Evolutionary conservation across 2,329 filamentous ascomycete genomes (phyloP).

Genomic region (Penicillium olsonii): DNA sequence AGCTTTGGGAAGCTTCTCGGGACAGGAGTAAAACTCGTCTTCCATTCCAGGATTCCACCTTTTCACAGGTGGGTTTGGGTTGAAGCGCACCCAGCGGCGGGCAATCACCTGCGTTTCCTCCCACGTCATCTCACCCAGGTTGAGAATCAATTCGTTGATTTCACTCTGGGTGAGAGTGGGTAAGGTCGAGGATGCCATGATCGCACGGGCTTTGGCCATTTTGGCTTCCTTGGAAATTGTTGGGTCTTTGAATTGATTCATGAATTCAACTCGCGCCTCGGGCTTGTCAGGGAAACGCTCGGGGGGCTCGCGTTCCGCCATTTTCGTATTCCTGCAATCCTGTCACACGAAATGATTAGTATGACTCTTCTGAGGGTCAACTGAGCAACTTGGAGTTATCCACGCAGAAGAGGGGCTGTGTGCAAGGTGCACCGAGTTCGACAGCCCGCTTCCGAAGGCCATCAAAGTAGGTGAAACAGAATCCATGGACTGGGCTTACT

Average conservation of each 20-base stretch:
- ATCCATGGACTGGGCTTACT: no score
- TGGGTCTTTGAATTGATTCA: not conserved
- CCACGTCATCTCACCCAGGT: slow-evolving; percentile 1
- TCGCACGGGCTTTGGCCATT: not conserved
- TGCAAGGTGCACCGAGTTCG: no score
- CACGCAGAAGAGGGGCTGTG: no score
- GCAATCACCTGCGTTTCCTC: not conserved
- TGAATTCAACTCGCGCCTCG: not conserved
- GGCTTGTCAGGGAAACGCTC: not conserved
- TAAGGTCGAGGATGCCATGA: not conserved
- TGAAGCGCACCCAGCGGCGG: not conserved
- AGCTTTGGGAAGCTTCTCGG: slow-evolving; percentile 23
- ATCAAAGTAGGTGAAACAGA: no score
- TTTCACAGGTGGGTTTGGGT: not conserved
- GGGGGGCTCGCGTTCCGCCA: not conserved
- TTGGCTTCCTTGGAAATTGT: not conserved
- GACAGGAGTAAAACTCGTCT: slow-evolving; percentile 9
- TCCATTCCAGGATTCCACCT: slow-evolving; percentile 2
- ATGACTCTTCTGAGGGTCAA: no score
- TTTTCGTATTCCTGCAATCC: not conserved
- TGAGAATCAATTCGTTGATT: not conserved
- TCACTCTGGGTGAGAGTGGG: not conserved
- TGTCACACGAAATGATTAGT: no score
- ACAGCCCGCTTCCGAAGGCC: no score
- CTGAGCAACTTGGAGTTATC: no score